Evolutionary conservation across 257 asterid species (phyloP).

Genomic region (Lycium ferocissimum): DNA sequence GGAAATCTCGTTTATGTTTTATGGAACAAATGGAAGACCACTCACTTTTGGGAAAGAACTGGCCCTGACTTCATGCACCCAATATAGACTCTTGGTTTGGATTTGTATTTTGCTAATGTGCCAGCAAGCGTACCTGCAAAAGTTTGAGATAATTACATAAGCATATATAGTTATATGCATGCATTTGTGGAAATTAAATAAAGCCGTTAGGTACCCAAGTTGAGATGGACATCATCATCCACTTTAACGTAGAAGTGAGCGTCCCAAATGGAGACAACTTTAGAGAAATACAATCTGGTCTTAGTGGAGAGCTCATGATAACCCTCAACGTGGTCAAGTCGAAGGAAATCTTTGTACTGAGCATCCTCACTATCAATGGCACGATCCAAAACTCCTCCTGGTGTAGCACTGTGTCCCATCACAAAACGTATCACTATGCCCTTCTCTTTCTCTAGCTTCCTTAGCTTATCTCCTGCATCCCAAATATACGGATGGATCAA

Average conservation of each 20-base stretch:
- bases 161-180: not conserved
- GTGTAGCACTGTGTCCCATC: constrained; percentile 64
- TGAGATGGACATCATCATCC: constrained; percentile 86
- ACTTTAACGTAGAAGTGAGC: constrained; percentile 79
- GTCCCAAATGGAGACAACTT: constrained; percentile 67
- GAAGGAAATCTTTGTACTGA: constrained; percentile 59
- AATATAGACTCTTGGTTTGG: constrained; percentile 67
- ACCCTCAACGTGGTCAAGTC: constrained; percentile 69
- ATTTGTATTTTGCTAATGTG: constrained; percentile 61
- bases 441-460: constrained; percentile 64
- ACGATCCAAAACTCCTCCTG: constrained; percentile 61
- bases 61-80: constrained; percentile 95
- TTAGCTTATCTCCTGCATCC: constrained; percentile 55
- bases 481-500: not conserved
- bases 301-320: constrained; percentile 71
- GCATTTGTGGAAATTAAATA: not conserved
- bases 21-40: not conserved
- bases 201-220: constrained; percentile 45
- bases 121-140: constrained; percentile 47
- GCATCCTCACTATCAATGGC: constrained; percentile 63
- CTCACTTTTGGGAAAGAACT: constrained; percentile 65
- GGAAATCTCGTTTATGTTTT: not conserved
- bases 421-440: constrained; percentile 68
- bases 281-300: constrained; percentile 66
- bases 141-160: not conserved